Conservation (phyloP, 2,329 filamentous ascomycete species). For the Xylaria sp. region DNA sequence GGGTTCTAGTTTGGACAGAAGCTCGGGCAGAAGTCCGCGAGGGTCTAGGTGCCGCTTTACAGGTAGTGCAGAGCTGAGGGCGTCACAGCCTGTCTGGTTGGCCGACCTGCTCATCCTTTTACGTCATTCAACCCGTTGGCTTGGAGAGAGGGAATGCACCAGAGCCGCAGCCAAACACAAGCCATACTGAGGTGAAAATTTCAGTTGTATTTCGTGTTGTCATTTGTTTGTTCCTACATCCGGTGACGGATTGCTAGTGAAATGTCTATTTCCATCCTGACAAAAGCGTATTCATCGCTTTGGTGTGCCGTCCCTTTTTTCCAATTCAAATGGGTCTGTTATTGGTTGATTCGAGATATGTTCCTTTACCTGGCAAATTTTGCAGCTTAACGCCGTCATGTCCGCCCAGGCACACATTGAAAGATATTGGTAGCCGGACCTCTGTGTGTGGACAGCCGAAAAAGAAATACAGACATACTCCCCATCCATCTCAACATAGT, state of each 20-base stretch:
- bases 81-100: constrained; percentile 1
- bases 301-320: constrained; percentile 41
- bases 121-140: constrained; percentile 24
- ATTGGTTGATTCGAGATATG: constrained; percentile 35
- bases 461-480: constrained; percentile 33
- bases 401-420: constrained; percentile 37
- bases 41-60: not conserved
- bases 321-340: constrained; percentile 43
- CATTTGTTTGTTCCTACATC: constrained; percentile 50
- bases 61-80: constrained; percentile 5
- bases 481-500: constrained; percentile 45
- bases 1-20: not conserved
- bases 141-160: constrained; percentile 9
- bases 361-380: constrained; percentile 39
- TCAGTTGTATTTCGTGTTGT: constrained; percentile 40
- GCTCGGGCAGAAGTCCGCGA: too few species aligned
- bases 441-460: constrained; percentile 40
- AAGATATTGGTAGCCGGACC: constrained; percentile 45
- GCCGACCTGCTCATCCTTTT: constrained; percentile 21
- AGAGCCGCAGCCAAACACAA: constrained; percentile 9
- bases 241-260: constrained; percentile 56
- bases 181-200: constrained; percentile 21
- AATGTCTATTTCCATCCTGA: constrained; percentile 56
- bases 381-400: constrained; percentile 41
- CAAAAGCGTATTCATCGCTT: constrained; percentile 40